These are phyloP conservation scores for Thoreauomyces humboldtii DNA, from an alignment of 192 early-diverging fungal genomes.

Conservation along the genomic window DNA sequence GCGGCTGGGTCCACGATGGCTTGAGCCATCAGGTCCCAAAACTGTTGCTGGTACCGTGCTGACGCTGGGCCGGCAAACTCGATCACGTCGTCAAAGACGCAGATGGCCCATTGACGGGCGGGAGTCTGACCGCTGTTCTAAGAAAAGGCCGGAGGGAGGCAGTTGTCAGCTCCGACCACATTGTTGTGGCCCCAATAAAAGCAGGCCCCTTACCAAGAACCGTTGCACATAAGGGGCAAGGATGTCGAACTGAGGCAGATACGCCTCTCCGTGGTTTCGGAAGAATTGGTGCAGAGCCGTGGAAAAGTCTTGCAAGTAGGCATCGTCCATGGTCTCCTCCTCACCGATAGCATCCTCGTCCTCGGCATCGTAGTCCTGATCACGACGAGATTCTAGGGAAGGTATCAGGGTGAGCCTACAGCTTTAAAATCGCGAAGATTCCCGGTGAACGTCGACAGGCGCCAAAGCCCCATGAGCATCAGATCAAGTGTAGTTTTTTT, in stretches of 20 bases:
- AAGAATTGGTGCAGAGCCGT: conserved; percentile 79
- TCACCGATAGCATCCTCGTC: conserved; percentile 85
- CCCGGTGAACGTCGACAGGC: background rate
- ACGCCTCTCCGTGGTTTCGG: conserved; percentile 67
- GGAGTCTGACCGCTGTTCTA: conserved; percentile 56
- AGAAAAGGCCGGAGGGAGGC: no score
- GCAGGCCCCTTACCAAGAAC: conserved; percentile 48
- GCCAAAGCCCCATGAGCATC: no score
- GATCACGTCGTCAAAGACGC: conserved; percentile 88
- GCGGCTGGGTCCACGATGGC: conserved; percentile 54
- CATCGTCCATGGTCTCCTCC: conserved; percentile 79
- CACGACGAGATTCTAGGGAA: conserved; percentile 56
- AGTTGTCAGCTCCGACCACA: conserved; percentile 31
- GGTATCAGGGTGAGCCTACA: background rate
- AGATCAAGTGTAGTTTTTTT: conserved; percentile 31
- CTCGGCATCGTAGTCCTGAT: conserved; percentile 85
- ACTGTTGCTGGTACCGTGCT: conserved; percentile 61
- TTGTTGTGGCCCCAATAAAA: no score
- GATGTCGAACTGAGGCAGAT: conserved; percentile 78
- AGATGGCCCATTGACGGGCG: conserved; percentile 89
- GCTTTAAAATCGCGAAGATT: background rate
- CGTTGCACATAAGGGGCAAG: conserved; percentile 68
- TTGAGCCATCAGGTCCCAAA: conserved; percentile 62
- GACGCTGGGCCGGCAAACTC: conserved; percentile 82
- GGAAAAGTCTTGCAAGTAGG: conserved; percentile 70